Evolutionary conservation across 805 yeast species (phyloP), one percentile per base, ranked within the genome.

Genomic region (Pichia kluyveri): DNA sequence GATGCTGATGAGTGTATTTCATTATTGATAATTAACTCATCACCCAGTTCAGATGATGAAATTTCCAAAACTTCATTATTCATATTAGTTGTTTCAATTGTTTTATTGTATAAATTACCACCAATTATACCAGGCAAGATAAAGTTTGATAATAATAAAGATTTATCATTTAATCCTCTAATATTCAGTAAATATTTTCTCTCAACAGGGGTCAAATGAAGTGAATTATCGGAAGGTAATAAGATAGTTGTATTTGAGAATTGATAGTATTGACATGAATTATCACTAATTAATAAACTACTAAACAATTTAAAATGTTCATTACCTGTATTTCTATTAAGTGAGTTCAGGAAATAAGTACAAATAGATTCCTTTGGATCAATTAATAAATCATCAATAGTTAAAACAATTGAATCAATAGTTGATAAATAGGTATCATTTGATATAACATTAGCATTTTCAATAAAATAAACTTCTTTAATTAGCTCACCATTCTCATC

Each of bases 401-500:
- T 88, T 50, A 84, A 87, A 12, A 87, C 77, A 30, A 75, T 76
- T 0, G 90, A 77, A 54, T 79, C 71, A 56, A 82, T 86, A 41
- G 79, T 76, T 45, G 72, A 71, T 1, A 93, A 87, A 45, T 61
- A 65, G 27, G 79, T 60, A 57, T 84, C 83, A 0, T 71, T 63
- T 26, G 79, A 83, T 1, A 82, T 71, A 5, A 84, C 76, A n/a
- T 68, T 63, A 0, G 76, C 63, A 5, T 62, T 60, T 48, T 73
- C 75, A 41, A 78, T 71, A 18, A 70, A 45, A 53, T 53, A 54
- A 19, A 42, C 44, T 15, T 40, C 66, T n/a, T 60, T 63, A 23
- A 38, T 49, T 15, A 27, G 62, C n/a, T 59, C 63, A 7, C 40
- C 47, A 9, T 4, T 15, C 5, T 15, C 18, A 14, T 15, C 37